These are phyloP conservation scores for Russula sp. DNA, from an alignment of 768 basidiomycete genomes.

Conservation along the genomic window DNA sequence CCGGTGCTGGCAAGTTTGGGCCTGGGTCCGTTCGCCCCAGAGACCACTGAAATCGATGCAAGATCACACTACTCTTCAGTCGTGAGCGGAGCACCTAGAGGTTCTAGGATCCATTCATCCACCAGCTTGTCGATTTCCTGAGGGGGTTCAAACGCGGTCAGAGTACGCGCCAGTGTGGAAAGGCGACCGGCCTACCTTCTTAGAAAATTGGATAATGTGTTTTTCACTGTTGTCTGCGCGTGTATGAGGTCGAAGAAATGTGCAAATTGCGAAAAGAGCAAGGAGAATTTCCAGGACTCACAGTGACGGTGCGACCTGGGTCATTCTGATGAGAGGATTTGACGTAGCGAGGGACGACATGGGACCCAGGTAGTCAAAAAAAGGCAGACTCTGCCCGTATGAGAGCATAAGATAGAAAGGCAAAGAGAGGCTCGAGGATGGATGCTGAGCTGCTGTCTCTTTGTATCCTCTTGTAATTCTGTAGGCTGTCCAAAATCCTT, in stretches of 20 bases:
- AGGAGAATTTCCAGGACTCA: slow-evolving; percentile 81
- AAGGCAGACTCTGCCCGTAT: slow-evolving; percentile 59
- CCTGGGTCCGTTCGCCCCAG: slow-evolving; percentile 76
- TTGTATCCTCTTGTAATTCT: too few relatives aligned
- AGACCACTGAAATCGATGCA: slow-evolving; percentile 66
- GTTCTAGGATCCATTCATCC: slow-evolving; percentile 89
- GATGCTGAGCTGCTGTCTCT: slow-evolving; percentile 33
- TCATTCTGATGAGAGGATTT: slow-evolving; percentile 94
- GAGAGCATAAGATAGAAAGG: slow-evolving; percentile 58
- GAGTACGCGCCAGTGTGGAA: neutral
- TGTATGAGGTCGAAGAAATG: slow-evolving; percentile 84
- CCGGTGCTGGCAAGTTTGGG: slow-evolving; percentile 69
- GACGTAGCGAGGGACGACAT: slow-evolving; percentile 84
- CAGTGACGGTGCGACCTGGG: slow-evolving; percentile 82
- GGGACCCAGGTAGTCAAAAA: slow-evolving; percentile 77
- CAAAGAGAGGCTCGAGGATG: slow-evolving; percentile 49
- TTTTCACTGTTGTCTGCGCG: slow-evolving; percentile 77
- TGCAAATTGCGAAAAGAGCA: slow-evolving; percentile 80
- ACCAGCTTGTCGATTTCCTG: slow-evolving; percentile 97
- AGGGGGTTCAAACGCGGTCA: neutral
- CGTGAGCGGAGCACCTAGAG: slow-evolving; percentile 60
- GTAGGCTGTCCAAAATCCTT: too few relatives aligned
- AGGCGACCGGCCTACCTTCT: slow-evolving; percentile 57
- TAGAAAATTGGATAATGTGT: slow-evolving; percentile 85
- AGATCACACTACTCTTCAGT: slow-evolving; percentile 61